These are phyloP conservation scores for Ophiocordyceps camponoti-floridani DNA, from an alignment of 2,329 filamentous ascomycete species.

Conservation along the genomic window DNA sequence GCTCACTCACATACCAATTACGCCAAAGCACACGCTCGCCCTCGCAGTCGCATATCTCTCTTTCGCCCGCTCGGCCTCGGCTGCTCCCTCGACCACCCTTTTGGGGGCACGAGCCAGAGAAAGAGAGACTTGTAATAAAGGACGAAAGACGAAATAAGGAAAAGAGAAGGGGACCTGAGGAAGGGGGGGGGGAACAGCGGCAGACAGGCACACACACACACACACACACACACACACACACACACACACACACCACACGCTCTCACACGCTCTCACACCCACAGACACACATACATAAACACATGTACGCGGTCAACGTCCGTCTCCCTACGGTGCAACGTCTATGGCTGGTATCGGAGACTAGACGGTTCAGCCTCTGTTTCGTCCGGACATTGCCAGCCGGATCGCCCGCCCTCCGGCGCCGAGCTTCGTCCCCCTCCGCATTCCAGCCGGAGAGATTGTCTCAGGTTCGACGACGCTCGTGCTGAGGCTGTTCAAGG, in stretches of 20 bases:
- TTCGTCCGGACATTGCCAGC: too few relatives aligned
- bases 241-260: too few relatives aligned
- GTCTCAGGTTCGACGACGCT: background rate
- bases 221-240: too few relatives aligned
- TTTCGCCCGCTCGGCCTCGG: background rate
- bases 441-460: background rate
- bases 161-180: too few relatives aligned
- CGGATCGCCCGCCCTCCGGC: background rate
- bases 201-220: too few relatives aligned
- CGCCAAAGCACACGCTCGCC: background rate
- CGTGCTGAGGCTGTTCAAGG: too few relatives aligned
- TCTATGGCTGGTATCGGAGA: background rate
- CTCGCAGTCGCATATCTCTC: background rate
- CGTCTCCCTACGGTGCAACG: background rate
- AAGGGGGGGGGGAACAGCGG: too few relatives aligned
- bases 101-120: background rate
- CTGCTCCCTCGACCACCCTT: background rate
- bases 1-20: too few relatives aligned
- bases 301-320: conserved; percentile 2
- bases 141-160: too few relatives aligned
- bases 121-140: too few relatives aligned
- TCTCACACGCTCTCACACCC: too few relatives aligned
- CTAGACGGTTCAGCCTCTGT: too few relatives aligned
- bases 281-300: conserved; percentile 1
- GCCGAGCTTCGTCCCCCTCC: background rate